Evolutionary conservation across 352 stramenopile genomes (phyloP).

Genomic region (Pythium graminicola): DNA sequence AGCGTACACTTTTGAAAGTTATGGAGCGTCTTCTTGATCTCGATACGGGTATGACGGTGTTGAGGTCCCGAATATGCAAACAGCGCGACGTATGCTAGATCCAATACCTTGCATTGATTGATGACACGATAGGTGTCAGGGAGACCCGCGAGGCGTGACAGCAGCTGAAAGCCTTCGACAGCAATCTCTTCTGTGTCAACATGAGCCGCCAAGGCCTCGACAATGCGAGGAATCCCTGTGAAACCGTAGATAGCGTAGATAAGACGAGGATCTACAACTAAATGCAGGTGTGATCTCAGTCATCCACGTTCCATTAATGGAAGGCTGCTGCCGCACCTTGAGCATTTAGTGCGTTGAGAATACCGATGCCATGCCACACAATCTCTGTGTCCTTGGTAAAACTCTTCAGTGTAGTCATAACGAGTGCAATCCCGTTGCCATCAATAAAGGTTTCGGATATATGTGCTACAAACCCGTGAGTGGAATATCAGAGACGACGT

Average conservation of each 20-base stretch:
- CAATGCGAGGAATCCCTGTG: slow-evolving; percentile 50
- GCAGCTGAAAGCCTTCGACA: slow-evolving; percentile 66
- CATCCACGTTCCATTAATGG: too few species aligned
- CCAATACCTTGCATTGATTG: slow-evolving; percentile 59
- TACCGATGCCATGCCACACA: slow-evolving; percentile 64
- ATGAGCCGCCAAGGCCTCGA: slow-evolving; percentile 59
- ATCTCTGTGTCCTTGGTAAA: slow-evolving; percentile 58
- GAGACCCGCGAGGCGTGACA: slow-evolving; percentile 40
- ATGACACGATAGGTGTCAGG: slow-evolving; percentile 41
- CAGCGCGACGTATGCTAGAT: slow-evolving; percentile 62
- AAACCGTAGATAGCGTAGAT: slow-evolving; percentile 43
- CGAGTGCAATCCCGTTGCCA: slow-evolving; percentile 50
- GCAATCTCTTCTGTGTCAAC: slow-evolving; percentile 69
- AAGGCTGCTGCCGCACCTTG: slow-evolving; percentile 29
- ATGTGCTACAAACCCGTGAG: slow-evolving; percentile 20
- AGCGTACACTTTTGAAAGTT: slow-evolving; percentile 67
- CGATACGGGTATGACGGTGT: slow-evolving; percentile 56
- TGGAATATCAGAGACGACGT: background rate
- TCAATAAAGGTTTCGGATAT: slow-evolving; percentile 60
- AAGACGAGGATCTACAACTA: slow-evolving; percentile 32
- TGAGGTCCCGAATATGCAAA: slow-evolving; percentile 57
- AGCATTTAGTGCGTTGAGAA: slow-evolving; percentile 57
- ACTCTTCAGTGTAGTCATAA: slow-evolving; percentile 41
- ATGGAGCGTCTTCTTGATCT: slow-evolving; percentile 56
- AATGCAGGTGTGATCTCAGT: too few species aligned